phyloP scores from a whole-genome alignment of 2,329 filamentous ascomycete species.

The Colletotrichum lindemuthianum region DNA sequence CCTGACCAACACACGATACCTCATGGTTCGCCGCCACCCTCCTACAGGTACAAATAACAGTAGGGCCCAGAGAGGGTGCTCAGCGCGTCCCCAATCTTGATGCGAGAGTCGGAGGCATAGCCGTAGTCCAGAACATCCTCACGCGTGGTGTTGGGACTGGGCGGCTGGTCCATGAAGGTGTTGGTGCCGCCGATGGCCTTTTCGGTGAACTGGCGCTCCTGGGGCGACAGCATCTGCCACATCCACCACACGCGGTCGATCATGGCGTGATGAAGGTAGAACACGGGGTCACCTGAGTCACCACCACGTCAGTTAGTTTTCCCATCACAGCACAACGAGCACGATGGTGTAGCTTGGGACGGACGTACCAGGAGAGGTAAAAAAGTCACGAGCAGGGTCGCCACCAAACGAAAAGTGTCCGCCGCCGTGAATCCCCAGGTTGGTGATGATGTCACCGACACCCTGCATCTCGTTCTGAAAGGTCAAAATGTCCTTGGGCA shows the following conservation, averaged over 20 bases:
- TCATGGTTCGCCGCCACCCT: not conserved
- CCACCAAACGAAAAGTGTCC: slow-evolving; percentile 40
- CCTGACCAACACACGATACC: no score
- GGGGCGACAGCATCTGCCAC: slow-evolving; percentile 39
- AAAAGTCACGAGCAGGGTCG: slow-evolving; percentile 53
- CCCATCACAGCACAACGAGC: no score
- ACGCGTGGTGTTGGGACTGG: slow-evolving; percentile 29
- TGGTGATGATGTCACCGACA: slow-evolving; percentile 37
- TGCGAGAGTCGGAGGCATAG: slow-evolving; percentile 29
- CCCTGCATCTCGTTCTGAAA: slow-evolving; percentile 60
- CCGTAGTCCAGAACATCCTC: slow-evolving; percentile 35
- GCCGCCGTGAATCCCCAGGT: slow-evolving; percentile 41
- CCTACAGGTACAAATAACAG: slow-evolving; percentile 42
- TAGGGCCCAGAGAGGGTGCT: slow-evolving; percentile 42
- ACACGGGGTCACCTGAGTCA: slow-evolving; percentile 45
- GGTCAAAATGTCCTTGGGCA: slow-evolving; percentile 46
- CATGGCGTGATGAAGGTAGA: slow-evolving; percentile 47
- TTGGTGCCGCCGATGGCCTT: slow-evolving; percentile 38
- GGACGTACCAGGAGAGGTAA: slow-evolving; percentile 49
- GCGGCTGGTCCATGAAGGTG: slow-evolving; percentile 21
- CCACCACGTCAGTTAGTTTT: no score
- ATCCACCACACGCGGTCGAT: slow-evolving; percentile 40
- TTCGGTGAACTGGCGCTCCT: slow-evolving; percentile 38
- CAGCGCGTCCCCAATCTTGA: slow-evolving; percentile 41
- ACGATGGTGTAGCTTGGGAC: no score